Evolutionary conservation across 805 yeast genomes (phyloP), one percentile per base, ranked within the genome.

Genomic region (Candida sphagnicola): DNA sequence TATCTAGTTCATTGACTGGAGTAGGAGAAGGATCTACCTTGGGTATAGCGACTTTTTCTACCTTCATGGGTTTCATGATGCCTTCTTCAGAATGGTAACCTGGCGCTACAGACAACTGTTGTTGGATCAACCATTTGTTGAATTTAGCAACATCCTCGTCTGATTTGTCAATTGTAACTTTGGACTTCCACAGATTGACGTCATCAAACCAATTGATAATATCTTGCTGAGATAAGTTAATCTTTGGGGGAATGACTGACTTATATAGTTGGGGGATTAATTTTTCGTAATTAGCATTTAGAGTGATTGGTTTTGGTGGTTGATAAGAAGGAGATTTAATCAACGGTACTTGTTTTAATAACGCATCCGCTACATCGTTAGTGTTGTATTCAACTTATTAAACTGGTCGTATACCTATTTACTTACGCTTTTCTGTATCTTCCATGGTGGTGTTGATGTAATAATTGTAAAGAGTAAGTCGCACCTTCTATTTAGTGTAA

Each of bases 221-320:
- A 29, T 59, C 63, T 1, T 50, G 46, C 17, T 48, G 42, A 3
- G 56, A 26, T 8, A 65, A 34, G 28, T 57, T 57, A 18, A 65
- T 38, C 36, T 59, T 60, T 2, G 74, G 74, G 2, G 74, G 73
- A 12, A 62, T 46, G 17, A 61, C 62, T 1, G 64, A 54, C 5
- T 39, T 51, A 6, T 62, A 44, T 15, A 68, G 43, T 15, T 62
- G 55, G 3, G 71, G 65, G 16, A 67, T 48, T 17, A 68, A 46
- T 42, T 62, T 62, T 13, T 56, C 59, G 53, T 73, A 80, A 44
- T 71, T 71, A 23, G 68, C 56, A 26, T 80, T 76, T 26, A 79
- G 60, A 5, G 77, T 69, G 11, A 78, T 68, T 0, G 82, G 74
- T 42, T 67, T 73, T 13, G 85, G 83, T 1, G 80, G 75, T 39